A percentile compares a stretch with the other conserved stretches of the same genome.
Evolutionary conservation across 2,329 filamentous ascomycete genomes (phyloP).

Genomic region (Bimuria novae-zelandiae): DNA sequence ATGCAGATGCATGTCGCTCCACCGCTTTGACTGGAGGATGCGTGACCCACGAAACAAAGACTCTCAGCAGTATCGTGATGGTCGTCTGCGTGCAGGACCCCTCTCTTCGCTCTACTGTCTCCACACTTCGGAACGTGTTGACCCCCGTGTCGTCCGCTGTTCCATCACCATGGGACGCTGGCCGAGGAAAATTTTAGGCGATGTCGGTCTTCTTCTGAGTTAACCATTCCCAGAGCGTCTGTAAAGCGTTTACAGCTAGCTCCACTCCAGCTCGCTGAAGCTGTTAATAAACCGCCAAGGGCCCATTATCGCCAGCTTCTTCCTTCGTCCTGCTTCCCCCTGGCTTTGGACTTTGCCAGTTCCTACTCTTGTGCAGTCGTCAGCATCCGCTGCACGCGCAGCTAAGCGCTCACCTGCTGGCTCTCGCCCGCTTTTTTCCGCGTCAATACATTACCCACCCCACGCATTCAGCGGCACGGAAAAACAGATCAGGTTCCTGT

Average conservation of each 20-base stretch:
- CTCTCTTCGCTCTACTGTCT: conserved; percentile 12
- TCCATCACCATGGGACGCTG: conserved; percentile 23
- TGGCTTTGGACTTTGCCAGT: conserved; percentile 9
- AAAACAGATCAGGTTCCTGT: conserved; percentile 28
- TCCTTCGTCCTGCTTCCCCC: conserved; percentile 2
- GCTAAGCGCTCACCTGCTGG: conserved; percentile 17
- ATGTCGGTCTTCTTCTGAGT: conserved; percentile 30
- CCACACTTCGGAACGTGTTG: no score
- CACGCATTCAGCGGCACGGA: conserved; percentile 33
- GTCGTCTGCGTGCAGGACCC: conserved; percentile 17
- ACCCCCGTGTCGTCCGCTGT: conserved; percentile 18
- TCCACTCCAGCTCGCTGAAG: conserved; percentile 29
- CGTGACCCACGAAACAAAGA: conserved; percentile 19
- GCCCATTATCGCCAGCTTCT: conserved; percentile 13
- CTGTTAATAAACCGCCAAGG: conserved; percentile 32
- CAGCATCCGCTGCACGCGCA: conserved; percentile 36
- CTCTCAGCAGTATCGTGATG: conserved; percentile 14
- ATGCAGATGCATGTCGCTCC: conserved; percentile 2
- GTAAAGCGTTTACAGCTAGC: conserved; percentile 20
- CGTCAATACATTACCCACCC: conserved; percentile 22
- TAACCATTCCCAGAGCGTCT: conserved; percentile 25
- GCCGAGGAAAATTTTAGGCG: conserved; percentile 27
- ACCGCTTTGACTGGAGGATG: not conserved
- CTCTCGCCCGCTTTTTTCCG: conserved; percentile 19
- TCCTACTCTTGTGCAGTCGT: conserved; percentile 10